Base-by-base conservation (phyloP, 129 eudicot genomes). In the Lactuca sativa region DNA sequence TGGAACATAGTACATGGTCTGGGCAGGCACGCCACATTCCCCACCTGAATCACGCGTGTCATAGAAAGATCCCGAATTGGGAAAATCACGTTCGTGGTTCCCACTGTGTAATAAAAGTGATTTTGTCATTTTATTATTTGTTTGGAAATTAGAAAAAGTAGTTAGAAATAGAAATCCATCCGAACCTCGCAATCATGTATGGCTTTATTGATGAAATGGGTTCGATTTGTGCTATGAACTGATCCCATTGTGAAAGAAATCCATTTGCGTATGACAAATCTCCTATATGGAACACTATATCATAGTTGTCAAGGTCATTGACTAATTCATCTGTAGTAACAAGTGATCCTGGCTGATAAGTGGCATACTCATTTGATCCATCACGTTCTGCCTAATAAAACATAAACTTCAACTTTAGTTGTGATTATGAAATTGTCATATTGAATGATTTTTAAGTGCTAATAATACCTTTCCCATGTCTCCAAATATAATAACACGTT, bases 391-490 rank as follows among this genome's bases (percentile, higher is more conserved):
- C 95, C 95, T 87, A 80, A 56, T 25, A 76, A 51, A 13, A 41
- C 25, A 30, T 4, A 2, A 61, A 32, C 17, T 7, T 33, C 4
- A 9, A 33, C 9, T 61, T 33, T 14, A 9, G 49, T 36, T 61
- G 37, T 61, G 49, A 43, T 4, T 9, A 3, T 2, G 5, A 5
- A 0, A 43, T 8, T 9, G 12, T 9, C 14, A 9, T 9, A 1
- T 9, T 36, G 6, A 25, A 25, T 25, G 30, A 25, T 25, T 8
- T 8, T 43, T 43, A 13, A 5, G 9, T 34, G 41, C 13, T 61
- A 43, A 10, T 75, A 86, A 10, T 75, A 86, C 93, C 90, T 87
- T 87, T 55, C 95, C 95, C 95, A 87, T 87, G 76, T 87, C 95
- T n/a, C 95, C 95, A 65, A 47, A 47, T 47, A 47, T 47, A n/a